These are phyloP conservation scores for Periglandula ipomoeae DNA, from an alignment of 2,329 filamentous ascomycete genomes.

Conservation along the genomic window DNA sequence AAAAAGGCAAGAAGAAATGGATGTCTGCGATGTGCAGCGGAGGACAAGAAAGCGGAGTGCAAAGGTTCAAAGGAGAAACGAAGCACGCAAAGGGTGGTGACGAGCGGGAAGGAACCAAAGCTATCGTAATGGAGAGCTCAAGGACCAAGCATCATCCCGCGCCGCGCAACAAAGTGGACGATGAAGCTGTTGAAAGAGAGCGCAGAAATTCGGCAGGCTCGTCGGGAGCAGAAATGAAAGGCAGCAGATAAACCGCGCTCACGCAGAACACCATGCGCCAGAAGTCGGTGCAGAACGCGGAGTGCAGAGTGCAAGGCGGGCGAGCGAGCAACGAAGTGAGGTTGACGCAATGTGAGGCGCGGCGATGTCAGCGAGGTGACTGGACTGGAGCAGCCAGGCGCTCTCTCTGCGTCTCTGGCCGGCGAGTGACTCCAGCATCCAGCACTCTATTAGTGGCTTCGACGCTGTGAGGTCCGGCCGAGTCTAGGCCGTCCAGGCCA, in stretches of 20 bases:
- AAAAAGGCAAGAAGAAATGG: background rate
- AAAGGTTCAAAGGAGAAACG: background rate
- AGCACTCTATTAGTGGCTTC: too few species aligned
- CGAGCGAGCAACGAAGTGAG: background rate
- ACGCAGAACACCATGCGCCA: background rate
- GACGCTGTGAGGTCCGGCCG: too few species aligned
- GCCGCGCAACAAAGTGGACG: too few species aligned
- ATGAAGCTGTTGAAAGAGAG: too few species aligned
- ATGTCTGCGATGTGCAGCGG: background rate
- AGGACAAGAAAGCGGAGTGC: background rate
- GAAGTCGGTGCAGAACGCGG: background rate
- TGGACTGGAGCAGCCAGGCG: too few species aligned
- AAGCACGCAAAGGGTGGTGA: background rate
- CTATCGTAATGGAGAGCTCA: constrained; percentile 6
- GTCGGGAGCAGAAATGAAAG: constrained; percentile 2
- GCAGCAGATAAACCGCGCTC: background rate
- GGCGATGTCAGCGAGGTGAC: too few species aligned
- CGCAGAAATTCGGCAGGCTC: constrained; percentile 7
- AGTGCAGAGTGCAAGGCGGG: background rate
- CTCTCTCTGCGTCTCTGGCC: too few species aligned
- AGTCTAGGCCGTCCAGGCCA: too few species aligned
- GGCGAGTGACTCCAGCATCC: too few species aligned
- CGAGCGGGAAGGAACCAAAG: constrained; percentile 3
- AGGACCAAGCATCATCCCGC: background rate
- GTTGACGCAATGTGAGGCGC: background rate